A percentile compares a stretch with the other conserved stretches of the same genome.
Conservation (phyloP, 208 protist species). For the Trichomonas tenax region DNA sequence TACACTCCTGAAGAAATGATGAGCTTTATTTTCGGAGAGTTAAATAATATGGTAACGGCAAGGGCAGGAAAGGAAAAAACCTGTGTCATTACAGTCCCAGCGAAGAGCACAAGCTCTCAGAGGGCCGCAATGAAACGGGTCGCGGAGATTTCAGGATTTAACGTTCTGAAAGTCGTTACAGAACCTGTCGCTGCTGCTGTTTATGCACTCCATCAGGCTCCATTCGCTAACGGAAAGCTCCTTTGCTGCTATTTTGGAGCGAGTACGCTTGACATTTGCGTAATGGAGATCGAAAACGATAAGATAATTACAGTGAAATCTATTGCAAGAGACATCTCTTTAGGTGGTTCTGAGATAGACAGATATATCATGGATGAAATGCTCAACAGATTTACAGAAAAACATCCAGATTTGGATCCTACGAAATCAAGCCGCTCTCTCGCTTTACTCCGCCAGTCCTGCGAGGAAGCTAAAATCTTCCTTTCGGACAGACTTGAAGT, state of each 20-base stretch:
- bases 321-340: constrained; percentile 41
- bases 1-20: neutral
- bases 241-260: neutral
- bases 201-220: constrained; percentile 44
- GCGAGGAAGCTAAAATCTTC: constrained; percentile 76
- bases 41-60: neutral
- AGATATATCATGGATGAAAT: constrained; percentile 88
- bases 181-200: constrained; percentile 55
- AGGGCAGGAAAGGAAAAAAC: neutral
- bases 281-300: neutral
- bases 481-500: constrained; percentile 44
- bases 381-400: constrained; percentile 77
- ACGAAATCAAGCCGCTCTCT: constrained; percentile 48
- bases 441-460: constrained; percentile 53
- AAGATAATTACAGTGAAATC: neutral
- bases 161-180: constrained; percentile 55
- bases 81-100: neutral
- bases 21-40: neutral
- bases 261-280: neutral
- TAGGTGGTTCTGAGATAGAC: constrained; percentile 85
- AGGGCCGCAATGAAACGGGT: constrained; percentile 28
- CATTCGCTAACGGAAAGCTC: constrained; percentile 42
- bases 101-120: neutral
- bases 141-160: constrained; percentile 40
- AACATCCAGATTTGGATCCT: constrained; percentile 56